Percentiles rank a stretch among this genome's conserved stretches.
phyloP scores from a whole-genome alignment of 805 yeast genomes.

The Kluyveromyces siamensis region DNA sequence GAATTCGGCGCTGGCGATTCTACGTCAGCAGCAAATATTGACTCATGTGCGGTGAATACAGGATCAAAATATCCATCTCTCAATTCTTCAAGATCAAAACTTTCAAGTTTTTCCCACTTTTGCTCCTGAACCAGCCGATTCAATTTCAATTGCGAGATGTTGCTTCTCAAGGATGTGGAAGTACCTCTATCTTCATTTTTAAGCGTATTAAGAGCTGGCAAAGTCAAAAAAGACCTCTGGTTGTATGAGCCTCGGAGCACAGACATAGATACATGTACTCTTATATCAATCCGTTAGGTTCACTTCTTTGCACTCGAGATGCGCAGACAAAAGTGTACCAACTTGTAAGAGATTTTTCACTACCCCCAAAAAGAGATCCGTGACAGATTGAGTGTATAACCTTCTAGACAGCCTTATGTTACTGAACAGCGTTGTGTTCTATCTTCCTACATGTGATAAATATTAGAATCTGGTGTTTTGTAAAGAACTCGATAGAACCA shows the following conservation, averaged over 20 bases:
- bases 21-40: conserved; percentile 4
- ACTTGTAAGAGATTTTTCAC: too few relatives aligned
- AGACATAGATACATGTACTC: conserved; percentile 6
- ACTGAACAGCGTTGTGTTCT: too few relatives aligned
- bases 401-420: too few relatives aligned
- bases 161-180: conserved; percentile 22
- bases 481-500: too few relatives aligned
- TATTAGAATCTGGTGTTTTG: too few relatives aligned
- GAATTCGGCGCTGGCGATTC: too few relatives aligned
- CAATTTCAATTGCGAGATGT: conserved; percentile 30
- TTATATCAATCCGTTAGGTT: too few relatives aligned
- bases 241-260: conserved; percentile 18
- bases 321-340: too few relatives aligned
- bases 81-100: conserved; percentile 34
- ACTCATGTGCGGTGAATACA: conserved; percentile 27
- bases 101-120: conserved; percentile 27
- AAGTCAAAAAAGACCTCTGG: conserved; percentile 15
- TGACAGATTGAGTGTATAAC: too few relatives aligned
- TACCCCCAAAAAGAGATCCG: too few relatives aligned
- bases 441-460: too few relatives aligned
- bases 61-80: conserved; percentile 44
- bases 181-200: background rate
- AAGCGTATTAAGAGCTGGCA: conserved; percentile 8
- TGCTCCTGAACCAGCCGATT: conserved; percentile 20
- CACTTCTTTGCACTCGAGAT: too few relatives aligned